phyloP scores from a whole-genome alignment of 345 rosid species.

The Gossypium rotundifolium region DNA sequence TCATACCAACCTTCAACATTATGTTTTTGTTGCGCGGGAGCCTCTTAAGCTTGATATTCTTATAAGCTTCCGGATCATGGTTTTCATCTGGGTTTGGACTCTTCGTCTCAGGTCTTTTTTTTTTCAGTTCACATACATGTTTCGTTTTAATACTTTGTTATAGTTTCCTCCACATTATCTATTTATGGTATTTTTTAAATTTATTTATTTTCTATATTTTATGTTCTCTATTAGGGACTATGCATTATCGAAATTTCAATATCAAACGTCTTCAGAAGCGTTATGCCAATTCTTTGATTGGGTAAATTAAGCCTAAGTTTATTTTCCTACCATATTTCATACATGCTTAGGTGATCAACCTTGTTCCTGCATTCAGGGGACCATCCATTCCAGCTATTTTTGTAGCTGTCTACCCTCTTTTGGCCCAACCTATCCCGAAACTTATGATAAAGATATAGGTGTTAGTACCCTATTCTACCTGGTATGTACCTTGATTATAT shows the following conservation, averaged over 20 bases:
- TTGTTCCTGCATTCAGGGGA: conserved; percentile 42
- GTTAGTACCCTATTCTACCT: conserved; percentile 85
- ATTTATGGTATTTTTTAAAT: not conserved
- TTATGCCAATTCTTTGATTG: conserved; percentile 70
- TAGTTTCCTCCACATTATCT: not conserved
- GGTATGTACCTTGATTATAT: conserved; percentile 32
- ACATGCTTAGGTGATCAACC: not conserved
- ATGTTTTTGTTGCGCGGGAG: conserved; percentile 39
- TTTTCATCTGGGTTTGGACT: conserved; percentile 28
- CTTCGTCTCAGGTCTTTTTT: no score
- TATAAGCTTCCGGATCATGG: conserved; percentile 94
- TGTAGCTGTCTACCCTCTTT: conserved; percentile 81
- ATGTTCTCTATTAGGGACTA: conserved; percentile 50
- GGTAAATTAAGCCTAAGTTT: conserved; percentile 41
- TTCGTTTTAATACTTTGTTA: not conserved
- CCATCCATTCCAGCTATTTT: conserved; percentile 88
- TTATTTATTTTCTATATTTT: conserved; percentile 14
- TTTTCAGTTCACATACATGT: not conserved
- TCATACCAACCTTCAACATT: not conserved
- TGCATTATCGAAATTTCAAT: conserved; percentile 73
- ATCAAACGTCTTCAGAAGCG: conserved; percentile 92
- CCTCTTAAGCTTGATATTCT: conserved; percentile 79
- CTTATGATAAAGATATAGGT: conserved; percentile 76
- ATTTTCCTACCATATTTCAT: not conserved
- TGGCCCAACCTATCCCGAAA: conserved; percentile 94